Conservation (phyloP, 2,329 filamentous ascomycete species). For the Gyromitra esculenta region DNA sequence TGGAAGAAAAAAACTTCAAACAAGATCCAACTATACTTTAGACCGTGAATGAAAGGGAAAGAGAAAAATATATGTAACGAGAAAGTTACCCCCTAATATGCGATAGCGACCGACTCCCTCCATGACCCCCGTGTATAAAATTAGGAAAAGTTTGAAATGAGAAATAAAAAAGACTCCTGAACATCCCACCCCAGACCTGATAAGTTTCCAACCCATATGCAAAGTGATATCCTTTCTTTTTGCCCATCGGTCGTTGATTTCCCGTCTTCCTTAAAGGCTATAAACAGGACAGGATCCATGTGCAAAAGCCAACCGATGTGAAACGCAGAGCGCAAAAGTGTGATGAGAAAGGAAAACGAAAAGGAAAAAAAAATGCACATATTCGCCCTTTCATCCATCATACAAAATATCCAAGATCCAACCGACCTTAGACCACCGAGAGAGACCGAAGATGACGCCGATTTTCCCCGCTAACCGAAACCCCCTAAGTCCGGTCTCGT, state of each 20-base stretch:
- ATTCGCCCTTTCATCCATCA: constrained; percentile 48
- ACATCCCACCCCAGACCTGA: constrained; percentile 38
- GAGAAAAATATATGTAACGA: constrained; percentile 36
- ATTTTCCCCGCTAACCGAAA: constrained; percentile 50
- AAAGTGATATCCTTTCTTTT: constrained; percentile 36
- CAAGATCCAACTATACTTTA: constrained; percentile 39
- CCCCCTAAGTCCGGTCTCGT: constrained; percentile 40
- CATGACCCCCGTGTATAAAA: constrained; percentile 45
- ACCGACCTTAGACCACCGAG: constrained; percentile 51
- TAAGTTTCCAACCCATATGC: constrained; percentile 30
- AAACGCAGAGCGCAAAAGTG: constrained; percentile 26
- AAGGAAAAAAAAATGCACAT: constrained; percentile 34
- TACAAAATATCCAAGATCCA: constrained; percentile 51
- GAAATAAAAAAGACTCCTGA: constrained; percentile 26
- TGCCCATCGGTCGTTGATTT: constrained; percentile 29
- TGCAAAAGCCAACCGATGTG: constrained; percentile 29
- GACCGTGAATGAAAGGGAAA: constrained; percentile 18
- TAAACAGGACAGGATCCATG: constrained; percentile 36
- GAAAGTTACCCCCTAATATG: constrained; percentile 42
- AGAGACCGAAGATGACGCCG: constrained; percentile 52
- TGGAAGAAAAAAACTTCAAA: constrained; percentile 10
- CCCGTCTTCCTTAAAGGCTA: constrained; percentile 40
- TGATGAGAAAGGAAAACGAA: constrained; percentile 8
- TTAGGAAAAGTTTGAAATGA: constrained; percentile 15
- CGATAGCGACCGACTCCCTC: constrained; percentile 46